Percentiles rank a stretch among this genome's conserved stretches.
Conservation (phyloP, 306 rosid genomes). For the Rosa rugosa region DNA sequence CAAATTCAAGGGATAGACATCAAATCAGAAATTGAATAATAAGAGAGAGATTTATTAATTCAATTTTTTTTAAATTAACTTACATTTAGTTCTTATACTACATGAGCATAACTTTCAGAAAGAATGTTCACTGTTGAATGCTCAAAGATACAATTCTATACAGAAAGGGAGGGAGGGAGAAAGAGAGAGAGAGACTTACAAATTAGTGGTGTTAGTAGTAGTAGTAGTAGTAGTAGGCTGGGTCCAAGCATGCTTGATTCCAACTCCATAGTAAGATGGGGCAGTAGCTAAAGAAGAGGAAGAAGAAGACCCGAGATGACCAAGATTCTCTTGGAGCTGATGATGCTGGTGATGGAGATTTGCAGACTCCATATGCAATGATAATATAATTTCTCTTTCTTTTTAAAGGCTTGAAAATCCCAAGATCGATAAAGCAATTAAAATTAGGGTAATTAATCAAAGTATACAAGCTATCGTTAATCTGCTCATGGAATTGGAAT, state of each 20-base stretch:
- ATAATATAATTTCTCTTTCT: neutral
- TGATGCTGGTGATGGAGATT: constrained; percentile 58
- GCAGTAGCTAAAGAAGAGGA: constrained; percentile 42
- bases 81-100: neutral
- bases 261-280: constrained; percentile 47
- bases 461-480: constrained; percentile 16
- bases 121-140: neutral
- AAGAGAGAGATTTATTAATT: neutral
- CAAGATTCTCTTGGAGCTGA: constrained; percentile 56
- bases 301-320: constrained; percentile 5
- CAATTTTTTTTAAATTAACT: neutral
- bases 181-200: constrained; percentile 44
- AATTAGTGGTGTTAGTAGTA: constrained; percentile 19
- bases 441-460: constrained; percentile 6
- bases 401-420: constrained; percentile 65
- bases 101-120: neutral
- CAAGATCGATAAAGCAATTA: constrained; percentile 48
- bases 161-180: neutral
- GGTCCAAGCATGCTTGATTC: constrained; percentile 51
- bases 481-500: constrained; percentile 37
- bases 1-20: neutral
- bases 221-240: constrained; percentile 2
- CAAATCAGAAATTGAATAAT: neutral
- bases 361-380: constrained; percentile 61
- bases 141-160: neutral